phyloP scores from a whole-genome alignment of 2,329 filamentous ascomycete genomes.

The Penicillium sp. region DNA sequence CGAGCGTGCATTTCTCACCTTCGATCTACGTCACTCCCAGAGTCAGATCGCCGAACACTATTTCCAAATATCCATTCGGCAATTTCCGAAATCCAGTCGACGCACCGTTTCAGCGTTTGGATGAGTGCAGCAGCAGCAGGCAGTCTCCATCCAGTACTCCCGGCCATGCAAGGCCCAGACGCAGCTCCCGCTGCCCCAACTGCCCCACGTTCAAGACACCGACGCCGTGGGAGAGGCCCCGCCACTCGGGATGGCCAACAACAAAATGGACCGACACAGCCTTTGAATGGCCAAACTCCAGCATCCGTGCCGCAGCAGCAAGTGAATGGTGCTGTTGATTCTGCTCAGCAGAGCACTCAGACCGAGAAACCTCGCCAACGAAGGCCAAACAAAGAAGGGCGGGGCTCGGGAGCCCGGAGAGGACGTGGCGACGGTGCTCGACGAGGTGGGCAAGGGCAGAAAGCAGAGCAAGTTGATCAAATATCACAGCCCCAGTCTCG shows the following conservation, averaged over 20 bases:
- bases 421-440: constrained; percentile 26
- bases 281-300: constrained; percentile 14
- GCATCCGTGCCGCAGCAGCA: constrained; percentile 18
- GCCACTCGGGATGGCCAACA: constrained; percentile 29
- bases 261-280: constrained; percentile 23
- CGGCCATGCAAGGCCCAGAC: constrained; percentile 17
- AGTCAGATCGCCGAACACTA: neutral
- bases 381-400: constrained; percentile 33
- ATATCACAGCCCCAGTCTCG: constrained; percentile 19
- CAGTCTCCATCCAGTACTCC: neutral
- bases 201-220: constrained; percentile 19
- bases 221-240: constrained; percentile 37
- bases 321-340: neutral
- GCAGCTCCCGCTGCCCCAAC: constrained; percentile 6
- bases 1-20: neutral
- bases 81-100: neutral
- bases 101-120: neutral
- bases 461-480: constrained; percentile 22
- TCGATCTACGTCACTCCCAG: neutral
- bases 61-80: neutral
- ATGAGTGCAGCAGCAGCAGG: constrained; percentile 14
- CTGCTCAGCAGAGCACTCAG: constrained; percentile 17
- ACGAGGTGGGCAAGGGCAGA: constrained; percentile 23
- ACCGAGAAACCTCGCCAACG: constrained; percentile 22
- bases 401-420: constrained; percentile 27